Evolutionary conservation across 208 protist species (phyloP).

Genomic region (Histomonas meleagridis): DNA sequence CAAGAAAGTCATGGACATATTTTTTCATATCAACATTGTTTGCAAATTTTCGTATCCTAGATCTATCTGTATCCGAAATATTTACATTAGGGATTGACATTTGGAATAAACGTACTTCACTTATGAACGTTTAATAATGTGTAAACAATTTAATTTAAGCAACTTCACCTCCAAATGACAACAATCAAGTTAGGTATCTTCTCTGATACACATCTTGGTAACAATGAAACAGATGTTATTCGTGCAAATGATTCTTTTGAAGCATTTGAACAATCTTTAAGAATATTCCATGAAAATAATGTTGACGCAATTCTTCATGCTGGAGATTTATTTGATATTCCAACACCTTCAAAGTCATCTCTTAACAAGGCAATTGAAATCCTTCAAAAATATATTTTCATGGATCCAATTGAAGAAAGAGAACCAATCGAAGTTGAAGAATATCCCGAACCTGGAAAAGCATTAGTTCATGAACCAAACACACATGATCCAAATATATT

Average conservation of each 20-base stretch:
- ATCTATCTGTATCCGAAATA: neutral
- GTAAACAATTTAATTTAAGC: no score
- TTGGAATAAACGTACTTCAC: no score
- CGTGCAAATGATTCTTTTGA: neutral
- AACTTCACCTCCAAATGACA: no score
- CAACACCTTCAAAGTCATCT: neutral
- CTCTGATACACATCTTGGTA: neutral
- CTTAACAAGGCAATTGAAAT: neutral
- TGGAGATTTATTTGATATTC: neutral
- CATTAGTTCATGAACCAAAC: neutral
- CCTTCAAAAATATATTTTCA: neutral
- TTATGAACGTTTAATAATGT: no score
- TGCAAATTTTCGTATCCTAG: neutral
- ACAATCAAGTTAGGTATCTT: neutral
- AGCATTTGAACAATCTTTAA: neutral
- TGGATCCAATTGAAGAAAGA: neutral
- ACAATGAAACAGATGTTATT: neutral
- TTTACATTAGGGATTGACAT: neutral
- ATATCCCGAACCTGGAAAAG: neutral
- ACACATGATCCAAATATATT: neutral
- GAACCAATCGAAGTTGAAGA: neutral
- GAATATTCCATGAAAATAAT: neutral
- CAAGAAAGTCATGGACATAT: conserved; percentile 10
- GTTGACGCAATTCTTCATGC: neutral
- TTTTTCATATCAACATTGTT: neutral